Evolutionary conservation across 768 basidiomycete genomes (phyloP).

Genomic region (Ramaria rubella): DNA sequence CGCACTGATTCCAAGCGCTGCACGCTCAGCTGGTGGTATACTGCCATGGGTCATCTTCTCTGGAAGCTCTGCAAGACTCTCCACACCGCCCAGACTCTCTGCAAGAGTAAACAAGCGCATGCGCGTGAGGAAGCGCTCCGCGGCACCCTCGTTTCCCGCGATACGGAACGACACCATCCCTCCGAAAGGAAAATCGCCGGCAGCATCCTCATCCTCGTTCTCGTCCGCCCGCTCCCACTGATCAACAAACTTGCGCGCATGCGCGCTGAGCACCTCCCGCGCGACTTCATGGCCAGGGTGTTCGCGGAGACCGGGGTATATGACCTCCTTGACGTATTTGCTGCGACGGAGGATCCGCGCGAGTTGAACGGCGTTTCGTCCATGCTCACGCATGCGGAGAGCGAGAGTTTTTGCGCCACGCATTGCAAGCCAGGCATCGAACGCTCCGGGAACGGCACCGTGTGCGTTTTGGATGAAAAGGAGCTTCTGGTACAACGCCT

Average conservation of each 20-base stretch:
- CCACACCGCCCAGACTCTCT: conserved; percentile 87
- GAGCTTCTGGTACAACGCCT: conserved; percentile 44
- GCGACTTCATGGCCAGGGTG: conserved; percentile 65
- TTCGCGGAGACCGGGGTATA: conserved; percentile 75
- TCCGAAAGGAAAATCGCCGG: conserved; percentile 72
- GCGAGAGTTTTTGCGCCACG: conserved; percentile 89
- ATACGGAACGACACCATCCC: conserved; percentile 82
- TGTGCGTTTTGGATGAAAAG: conserved; percentile 88
- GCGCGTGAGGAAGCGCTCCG: conserved; percentile 60
- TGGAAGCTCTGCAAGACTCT: conserved; percentile 84
- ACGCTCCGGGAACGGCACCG: conserved; percentile 77
- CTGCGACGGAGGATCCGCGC: conserved; percentile 52
- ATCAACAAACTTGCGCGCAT: conserved; percentile 58
- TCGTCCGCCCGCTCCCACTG: conserved; percentile 22
- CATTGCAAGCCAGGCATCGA: conserved; percentile 87
- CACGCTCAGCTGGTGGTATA: conserved; percentile 63
- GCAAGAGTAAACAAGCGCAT: conserved; percentile 72
- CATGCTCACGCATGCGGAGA: conserved; percentile 83
- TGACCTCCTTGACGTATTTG: conserved; percentile 67
- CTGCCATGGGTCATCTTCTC: conserved; percentile 84
- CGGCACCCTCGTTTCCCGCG: conserved; percentile 43
- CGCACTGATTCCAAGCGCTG: conserved; percentile 66
- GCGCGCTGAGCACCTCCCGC: conserved; percentile 53
- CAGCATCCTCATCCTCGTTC: conserved; percentile 1
- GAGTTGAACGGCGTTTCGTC: conserved; percentile 70